A percentile compares a stretch with the other conserved stretches of the same genome.
Evolutionary conservation across 73 alveolate genomes (phyloP).

Genomic region (Stentor roeselii): DNA sequence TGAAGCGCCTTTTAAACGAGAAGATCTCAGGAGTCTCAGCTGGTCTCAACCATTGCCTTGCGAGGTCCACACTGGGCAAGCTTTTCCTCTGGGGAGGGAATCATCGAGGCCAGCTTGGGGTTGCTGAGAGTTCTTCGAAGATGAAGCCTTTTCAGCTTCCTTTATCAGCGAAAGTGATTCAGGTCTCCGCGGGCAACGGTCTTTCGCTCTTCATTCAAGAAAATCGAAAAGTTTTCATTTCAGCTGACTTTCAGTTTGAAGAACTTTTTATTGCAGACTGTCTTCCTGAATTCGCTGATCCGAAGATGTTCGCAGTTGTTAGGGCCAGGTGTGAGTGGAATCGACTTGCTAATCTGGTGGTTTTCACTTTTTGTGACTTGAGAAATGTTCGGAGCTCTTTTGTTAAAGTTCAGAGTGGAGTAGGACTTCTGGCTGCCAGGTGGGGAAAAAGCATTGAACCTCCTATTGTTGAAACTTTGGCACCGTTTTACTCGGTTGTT

Average conservation of each 20-base stretch:
- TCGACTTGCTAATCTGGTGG: conserved; percentile 63
- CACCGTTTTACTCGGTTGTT: too few relatives aligned
- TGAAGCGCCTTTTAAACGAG: conserved; percentile 64
- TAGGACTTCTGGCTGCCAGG: conserved; percentile 60
- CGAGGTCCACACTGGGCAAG: conserved; percentile 92
- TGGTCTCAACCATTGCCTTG: conserved; percentile 94
- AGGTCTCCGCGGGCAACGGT: conserved; percentile 86
- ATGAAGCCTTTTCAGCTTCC: conserved; percentile 72
- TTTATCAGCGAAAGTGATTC: conserved; percentile 65
- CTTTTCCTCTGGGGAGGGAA: conserved; percentile 99
- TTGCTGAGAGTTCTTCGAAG: conserved; percentile 66
- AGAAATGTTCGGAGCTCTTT: conserved; percentile 63
- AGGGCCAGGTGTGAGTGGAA: conserved; percentile 78
- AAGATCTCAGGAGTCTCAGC: conserved; percentile 86
- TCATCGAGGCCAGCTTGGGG: conserved; percentile 94
- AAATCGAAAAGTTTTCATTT: conserved; percentile 59
- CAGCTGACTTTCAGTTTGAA: conserved; percentile 43
- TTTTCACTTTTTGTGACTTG: conserved; percentile 78
- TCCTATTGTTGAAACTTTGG: too few relatives aligned
- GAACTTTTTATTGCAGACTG: conserved; percentile 57
- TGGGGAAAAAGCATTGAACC: conserved; percentile 77
- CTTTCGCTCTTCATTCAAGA: conserved; percentile 73
- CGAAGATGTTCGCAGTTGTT: conserved; percentile 72
- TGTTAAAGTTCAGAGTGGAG: conserved; percentile 50
- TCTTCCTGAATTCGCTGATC: conserved; percentile 76